phyloP scores from a whole-genome alignment of 2,329 filamentous ascomycete genomes.

The Fonsecaea pugnacius region DNA sequence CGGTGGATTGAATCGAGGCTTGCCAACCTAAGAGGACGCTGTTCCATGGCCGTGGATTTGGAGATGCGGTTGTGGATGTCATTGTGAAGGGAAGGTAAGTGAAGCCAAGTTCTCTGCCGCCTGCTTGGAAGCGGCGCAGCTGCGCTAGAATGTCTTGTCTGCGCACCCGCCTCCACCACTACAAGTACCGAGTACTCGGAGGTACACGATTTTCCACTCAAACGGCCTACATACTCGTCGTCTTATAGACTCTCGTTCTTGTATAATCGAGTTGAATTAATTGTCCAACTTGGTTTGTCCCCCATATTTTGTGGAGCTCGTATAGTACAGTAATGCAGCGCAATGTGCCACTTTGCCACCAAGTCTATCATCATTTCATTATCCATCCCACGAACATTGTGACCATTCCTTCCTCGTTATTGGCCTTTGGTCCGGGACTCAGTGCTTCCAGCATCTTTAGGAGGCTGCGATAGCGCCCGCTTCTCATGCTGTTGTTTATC shows the following conservation, averaged over 20 bases:
- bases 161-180: not conserved
- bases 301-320: not conserved
- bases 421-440: not conserved
- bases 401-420: not conserved
- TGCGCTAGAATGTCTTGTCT: too few relatives aligned
- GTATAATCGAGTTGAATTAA: not conserved
- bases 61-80: not conserved
- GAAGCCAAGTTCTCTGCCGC: not conserved
- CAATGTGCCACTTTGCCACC: not conserved
- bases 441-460: slow-evolving; percentile 9
- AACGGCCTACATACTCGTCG: not conserved
- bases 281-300: not conserved
- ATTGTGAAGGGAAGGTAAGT: not conserved
- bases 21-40: not conserved
- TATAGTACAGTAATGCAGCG: slow-evolving; percentile 1
- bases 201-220: not conserved
- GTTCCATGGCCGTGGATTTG: not conserved
- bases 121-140: not conserved
- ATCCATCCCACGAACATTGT: not conserved
- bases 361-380: slow-evolving; percentile 1
- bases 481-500: slow-evolving; percentile 20
- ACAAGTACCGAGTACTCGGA: not conserved
- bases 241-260: not conserved
- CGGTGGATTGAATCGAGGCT: not conserved
- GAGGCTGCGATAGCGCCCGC: slow-evolving; percentile 1